Conservation (phyloP, 129 eudicot genomes). For the Kitagawia praeruptora region DNA sequence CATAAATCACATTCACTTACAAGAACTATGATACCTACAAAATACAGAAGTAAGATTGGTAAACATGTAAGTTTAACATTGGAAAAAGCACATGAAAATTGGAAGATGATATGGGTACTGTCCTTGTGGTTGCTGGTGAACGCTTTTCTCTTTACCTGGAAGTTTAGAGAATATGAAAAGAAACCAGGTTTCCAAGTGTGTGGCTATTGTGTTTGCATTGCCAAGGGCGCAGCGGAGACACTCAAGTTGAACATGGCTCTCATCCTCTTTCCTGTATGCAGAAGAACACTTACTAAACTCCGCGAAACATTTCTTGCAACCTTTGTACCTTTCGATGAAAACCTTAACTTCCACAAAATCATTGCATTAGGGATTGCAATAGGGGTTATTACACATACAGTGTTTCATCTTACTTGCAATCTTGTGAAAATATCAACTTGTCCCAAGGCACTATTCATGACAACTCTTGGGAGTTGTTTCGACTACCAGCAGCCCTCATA, state of each 20-base stretch:
- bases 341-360: conserved; percentile 48
- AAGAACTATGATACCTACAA: conserved; percentile 80
- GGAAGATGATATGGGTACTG: conserved; percentile 69
- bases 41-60: conserved; percentile 42
- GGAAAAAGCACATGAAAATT: conserved; percentile 56
- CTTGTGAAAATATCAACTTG: conserved; percentile 26
- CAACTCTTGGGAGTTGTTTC: conserved; percentile 40
- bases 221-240: conserved; percentile 61
- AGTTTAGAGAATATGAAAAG: conserved; percentile 31
- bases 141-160: conserved; percentile 52
- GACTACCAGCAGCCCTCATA: conserved; percentile 51
- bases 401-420: conserved; percentile 36
- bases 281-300: conserved; percentile 55
- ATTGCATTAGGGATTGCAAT: conserved; percentile 40
- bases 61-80: conserved; percentile 27
- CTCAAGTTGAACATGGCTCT: conserved; percentile 71
- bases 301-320: conserved; percentile 41
- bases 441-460: conserved; percentile 28
- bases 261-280: conserved; percentile 54
- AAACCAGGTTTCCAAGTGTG: conserved; percentile 33
- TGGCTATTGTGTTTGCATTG: conserved; percentile 59
- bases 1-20: conserved; percentile 46
- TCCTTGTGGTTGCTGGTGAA: conserved; percentile 44
- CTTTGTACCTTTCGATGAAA: conserved; percentile 50
- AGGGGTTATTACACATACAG: conserved; percentile 29